Percentiles rank a stretch among this genome's conserved stretches.
Conservation (phyloP, 192 early-diverging fungal genomes). For the Entomortierella parvispora region DNA sequence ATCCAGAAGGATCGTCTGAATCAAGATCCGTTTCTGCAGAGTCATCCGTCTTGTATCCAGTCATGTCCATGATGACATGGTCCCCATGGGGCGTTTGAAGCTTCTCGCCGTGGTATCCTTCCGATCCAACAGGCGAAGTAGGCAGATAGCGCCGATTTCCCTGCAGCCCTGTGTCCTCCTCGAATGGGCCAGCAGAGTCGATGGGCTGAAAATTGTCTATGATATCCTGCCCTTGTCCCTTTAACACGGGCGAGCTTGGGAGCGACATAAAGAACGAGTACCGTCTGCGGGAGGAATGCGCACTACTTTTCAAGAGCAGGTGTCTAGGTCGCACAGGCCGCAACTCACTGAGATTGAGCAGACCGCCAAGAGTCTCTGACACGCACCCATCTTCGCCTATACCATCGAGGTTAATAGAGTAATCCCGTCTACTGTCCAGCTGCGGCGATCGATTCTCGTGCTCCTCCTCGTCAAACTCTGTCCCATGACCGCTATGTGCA, state of each 20-base stretch:
- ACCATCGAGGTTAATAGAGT: no score
- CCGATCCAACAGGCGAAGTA: background rate
- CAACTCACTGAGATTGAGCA: no score
- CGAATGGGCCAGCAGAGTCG: constrained; percentile 11
- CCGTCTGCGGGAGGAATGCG: constrained; percentile 1
- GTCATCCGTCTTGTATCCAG: constrained; percentile 49
- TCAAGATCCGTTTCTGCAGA: constrained; percentile 34
- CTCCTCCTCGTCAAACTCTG: constrained; percentile 46
- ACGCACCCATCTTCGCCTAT: no score
- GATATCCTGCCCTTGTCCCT: constrained; percentile 16
- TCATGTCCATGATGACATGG: constrained; percentile 47
- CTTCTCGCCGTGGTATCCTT: background rate
- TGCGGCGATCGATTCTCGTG: constrained; percentile 6
- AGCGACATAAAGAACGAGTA: constrained; percentile 26
- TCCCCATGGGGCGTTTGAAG: constrained; percentile 11
- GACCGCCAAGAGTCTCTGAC: background rate
- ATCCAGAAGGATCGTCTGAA: constrained; percentile 10
- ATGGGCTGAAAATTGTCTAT: constrained; percentile 39
- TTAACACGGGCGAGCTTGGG: constrained; percentile 25
- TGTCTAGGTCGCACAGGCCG: background rate
- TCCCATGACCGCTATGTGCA: constrained; percentile 41
- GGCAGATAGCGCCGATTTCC: background rate
- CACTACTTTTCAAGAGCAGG: background rate
- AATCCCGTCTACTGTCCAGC: background rate
- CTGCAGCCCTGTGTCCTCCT: background rate